A percentile compares a stretch with the other conserved stretches of the same genome.
phyloP scores from a whole-genome alignment of 306 rosid species.

The Calophaca sinica region DNA sequence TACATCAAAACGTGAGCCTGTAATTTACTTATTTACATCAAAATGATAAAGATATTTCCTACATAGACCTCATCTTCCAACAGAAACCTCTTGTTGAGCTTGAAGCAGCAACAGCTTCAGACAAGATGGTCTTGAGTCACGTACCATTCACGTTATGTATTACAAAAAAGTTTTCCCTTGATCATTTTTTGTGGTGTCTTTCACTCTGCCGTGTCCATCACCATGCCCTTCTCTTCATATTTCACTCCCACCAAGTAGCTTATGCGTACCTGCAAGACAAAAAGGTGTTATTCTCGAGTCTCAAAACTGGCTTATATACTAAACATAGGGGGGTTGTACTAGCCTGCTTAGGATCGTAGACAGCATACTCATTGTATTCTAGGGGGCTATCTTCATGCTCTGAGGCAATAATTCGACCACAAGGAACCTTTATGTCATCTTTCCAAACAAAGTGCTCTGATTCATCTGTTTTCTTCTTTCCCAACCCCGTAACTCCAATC shows the following conservation, averaged over 20 bases:
- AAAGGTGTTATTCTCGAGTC: background rate
- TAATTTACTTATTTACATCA: slow-evolving; percentile 35
- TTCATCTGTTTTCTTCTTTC: slow-evolving; percentile 79
- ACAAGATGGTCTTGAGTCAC: slow-evolving; percentile 5
- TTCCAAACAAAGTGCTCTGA: slow-evolving; percentile 82
- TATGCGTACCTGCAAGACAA: slow-evolving; percentile 62
- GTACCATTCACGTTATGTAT: background rate
- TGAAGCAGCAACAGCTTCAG: slow-evolving; percentile 30
- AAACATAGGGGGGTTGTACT: too few relatives aligned
- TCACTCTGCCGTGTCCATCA: slow-evolving; percentile 61
- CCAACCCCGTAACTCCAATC: slow-evolving; percentile 72
- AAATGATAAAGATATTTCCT: slow-evolving; percentile 23
- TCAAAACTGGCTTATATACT: background rate
- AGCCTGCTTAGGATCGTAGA: slow-evolving; percentile 82
- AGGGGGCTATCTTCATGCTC: slow-evolving; percentile 69
- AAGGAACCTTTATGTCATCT: slow-evolving; percentile 83
- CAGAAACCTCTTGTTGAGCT: slow-evolving; percentile 4
- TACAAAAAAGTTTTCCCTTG: background rate
- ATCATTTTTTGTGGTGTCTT: background rate
- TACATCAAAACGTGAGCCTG: slow-evolving; percentile 33
- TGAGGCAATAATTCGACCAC: slow-evolving; percentile 66
- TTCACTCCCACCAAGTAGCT: slow-evolving; percentile 82
- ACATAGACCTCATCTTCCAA: slow-evolving; percentile 1
- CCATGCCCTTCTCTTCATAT: slow-evolving; percentile 66
- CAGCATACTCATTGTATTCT: slow-evolving; percentile 82